A percentile compares a stretch with the other conserved stretches of the same genome.
phyloP scores from a whole-genome alignment of 177 flowering plant genomes.

The Tripterygium wilfordii region DNA sequence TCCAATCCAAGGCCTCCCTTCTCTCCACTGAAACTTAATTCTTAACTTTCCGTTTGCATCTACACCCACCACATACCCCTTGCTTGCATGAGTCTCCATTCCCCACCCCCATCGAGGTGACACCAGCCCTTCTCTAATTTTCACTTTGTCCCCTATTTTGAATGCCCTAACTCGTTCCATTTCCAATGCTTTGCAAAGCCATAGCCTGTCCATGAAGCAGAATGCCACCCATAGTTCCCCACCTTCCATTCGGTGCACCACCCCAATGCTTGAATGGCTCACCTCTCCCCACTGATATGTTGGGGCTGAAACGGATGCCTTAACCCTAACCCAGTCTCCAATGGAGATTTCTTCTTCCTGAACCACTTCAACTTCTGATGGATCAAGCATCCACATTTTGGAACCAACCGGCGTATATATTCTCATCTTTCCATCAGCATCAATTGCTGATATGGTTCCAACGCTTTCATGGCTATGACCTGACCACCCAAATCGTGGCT shows the following conservation, averaged over 20 bases:
- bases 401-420: slow-evolving; percentile 82
- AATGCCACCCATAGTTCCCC: slow-evolving; percentile 84
- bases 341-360: slow-evolving; percentile 66
- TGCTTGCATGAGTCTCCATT: slow-evolving; percentile 95
- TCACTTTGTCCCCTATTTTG: slow-evolving; percentile 74
- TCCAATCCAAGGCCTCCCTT: slow-evolving; percentile 85
- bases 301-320: slow-evolving; percentile 51
- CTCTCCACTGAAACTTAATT: slow-evolving; percentile 88
- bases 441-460: slow-evolving; percentile 74
- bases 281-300: slow-evolving; percentile 95
- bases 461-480: slow-evolving; percentile 72
- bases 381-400: slow-evolving; percentile 89
- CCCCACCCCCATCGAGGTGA: slow-evolving; percentile 98
- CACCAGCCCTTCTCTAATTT: slow-evolving; percentile 63
- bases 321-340: slow-evolving; percentile 88
- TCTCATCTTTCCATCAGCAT: slow-evolving; percentile 89
- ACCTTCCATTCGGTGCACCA: slow-evolving; percentile 75
- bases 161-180: slow-evolving; percentile 75
- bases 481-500: slow-evolving; percentile 98
- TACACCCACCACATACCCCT: slow-evolving; percentile 80
- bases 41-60: slow-evolving; percentile 93
- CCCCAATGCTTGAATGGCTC: slow-evolving; percentile 70
- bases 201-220: slow-evolving; percentile 81
- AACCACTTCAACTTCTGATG: slow-evolving; percentile 75
- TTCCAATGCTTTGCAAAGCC: slow-evolving; percentile 81